Conservation (phyloP, 1,139 yeast species). For the Chernovozyma aurita region DNA sequence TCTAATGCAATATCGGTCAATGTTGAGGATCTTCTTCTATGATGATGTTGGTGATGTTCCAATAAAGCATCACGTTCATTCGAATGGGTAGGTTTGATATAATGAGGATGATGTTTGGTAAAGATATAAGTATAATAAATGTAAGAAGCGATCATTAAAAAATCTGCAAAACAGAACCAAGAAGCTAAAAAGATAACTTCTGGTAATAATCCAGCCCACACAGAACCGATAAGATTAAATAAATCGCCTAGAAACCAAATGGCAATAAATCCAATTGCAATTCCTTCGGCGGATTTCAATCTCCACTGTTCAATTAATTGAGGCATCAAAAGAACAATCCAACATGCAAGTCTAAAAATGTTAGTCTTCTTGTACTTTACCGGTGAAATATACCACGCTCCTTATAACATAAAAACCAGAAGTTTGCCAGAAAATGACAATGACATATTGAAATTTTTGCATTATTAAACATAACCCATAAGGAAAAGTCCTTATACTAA, state of each 20-base stretch:
- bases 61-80: conserved; percentile 16
- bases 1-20: conserved; percentile 43
- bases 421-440: no score
- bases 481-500: no score
- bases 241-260: conserved; percentile 77
- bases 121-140: conserved; percentile 48
- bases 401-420: no score
- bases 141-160: conserved; percentile 57
- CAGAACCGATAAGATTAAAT: conserved; percentile 60
- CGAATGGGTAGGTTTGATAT: conserved; percentile 6
- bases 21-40: conserved; percentile 41
- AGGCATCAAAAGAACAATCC: conserved; percentile 77
- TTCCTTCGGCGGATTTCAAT: conserved; percentile 72
- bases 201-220: conserved; percentile 70
- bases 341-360: conserved; percentile 55
- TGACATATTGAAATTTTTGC: no score
- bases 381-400: no score
- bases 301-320: conserved; percentile 83
- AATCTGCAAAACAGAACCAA: conserved; percentile 73
- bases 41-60: conserved; percentile 1
- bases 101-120: conserved; percentile 28
- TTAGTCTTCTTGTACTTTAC: conserved; percentile 11
- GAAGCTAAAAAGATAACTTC: conserved; percentile 66
- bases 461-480: no score
- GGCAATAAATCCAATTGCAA: conserved; percentile 62